These are phyloP conservation scores for Recurvomyces mirabilis DNA, from an alignment of 495 filamentous ascomycete species.

Conservation along the genomic window DNA sequence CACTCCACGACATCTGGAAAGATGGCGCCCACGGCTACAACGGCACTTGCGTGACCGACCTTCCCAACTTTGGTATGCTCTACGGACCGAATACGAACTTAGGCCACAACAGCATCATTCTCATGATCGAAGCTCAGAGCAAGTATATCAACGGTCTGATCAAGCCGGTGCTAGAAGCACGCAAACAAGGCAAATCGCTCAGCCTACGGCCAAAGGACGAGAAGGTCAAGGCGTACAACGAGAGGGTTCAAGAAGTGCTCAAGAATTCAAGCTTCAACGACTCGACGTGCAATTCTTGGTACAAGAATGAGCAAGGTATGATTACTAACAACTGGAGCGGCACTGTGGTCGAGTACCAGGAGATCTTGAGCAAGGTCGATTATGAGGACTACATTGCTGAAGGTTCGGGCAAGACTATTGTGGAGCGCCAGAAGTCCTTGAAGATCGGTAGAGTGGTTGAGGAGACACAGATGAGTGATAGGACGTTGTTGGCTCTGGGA, in stretches of 20 bases:
- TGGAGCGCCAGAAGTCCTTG: conserved; percentile 30
- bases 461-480: conserved; percentile 32
- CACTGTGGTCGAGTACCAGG: conserved; percentile 42
- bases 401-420: conserved; percentile 29
- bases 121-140: conserved; percentile 51
- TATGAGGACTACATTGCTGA: conserved; percentile 35
- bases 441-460: conserved; percentile 36
- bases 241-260: conserved; percentile 36
- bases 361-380: conserved; percentile 31
- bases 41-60: conserved; percentile 37
- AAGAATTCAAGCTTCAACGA: conserved; percentile 39
- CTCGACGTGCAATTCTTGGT: conserved; percentile 45
- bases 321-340: conserved; percentile 49
- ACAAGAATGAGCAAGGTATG: conserved; percentile 41
- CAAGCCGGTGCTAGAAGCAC: conserved; percentile 32
- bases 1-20: conserved; percentile 40
- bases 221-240: conserved; percentile 36
- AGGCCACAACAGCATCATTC: conserved; percentile 38
- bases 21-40: conserved; percentile 37
- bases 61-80: conserved; percentile 47
- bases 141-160: conserved; percentile 42
- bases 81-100: conserved; percentile 44
- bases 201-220: conserved; percentile 31
- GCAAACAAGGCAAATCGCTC: conserved; percentile 30
- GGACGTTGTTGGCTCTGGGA: conserved; percentile 28